Conservation (phyloP, 768 basidiomycete species). For the Calocera cornea region DNA sequence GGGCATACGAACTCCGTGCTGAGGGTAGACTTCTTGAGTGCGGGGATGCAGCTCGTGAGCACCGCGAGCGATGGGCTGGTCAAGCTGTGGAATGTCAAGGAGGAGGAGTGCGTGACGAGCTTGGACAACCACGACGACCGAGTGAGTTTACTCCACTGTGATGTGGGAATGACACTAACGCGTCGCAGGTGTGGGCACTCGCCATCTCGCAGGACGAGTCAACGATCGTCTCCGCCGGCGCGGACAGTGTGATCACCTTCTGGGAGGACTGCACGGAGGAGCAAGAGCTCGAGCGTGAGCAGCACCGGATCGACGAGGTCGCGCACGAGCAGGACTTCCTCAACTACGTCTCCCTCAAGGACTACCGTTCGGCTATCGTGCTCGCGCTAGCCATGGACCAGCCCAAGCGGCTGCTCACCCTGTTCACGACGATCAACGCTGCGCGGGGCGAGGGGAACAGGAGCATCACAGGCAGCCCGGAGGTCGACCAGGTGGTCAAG, state of each 20-base stretch:
- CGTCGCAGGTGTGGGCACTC: slow-evolving; percentile 85
- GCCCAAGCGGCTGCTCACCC: slow-evolving; percentile 66
- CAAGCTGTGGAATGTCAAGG: slow-evolving; percentile 85
- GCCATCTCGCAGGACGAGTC: slow-evolving; percentile 68
- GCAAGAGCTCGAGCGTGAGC: slow-evolving; percentile 59
- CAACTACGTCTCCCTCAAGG: slow-evolving; percentile 75
- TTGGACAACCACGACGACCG: slow-evolving; percentile 98
- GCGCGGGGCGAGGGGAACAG: slow-evolving; percentile 10
- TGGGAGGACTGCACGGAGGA: slow-evolving; percentile 93
- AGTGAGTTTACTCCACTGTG: slow-evolving; percentile 31
- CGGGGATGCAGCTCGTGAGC: slow-evolving; percentile 75
- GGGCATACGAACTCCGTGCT: slow-evolving; percentile 96
- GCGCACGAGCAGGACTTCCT: slow-evolving; percentile 89
- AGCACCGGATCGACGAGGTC: slow-evolving; percentile 56
- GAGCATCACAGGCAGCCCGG: slow-evolving; percentile 47
- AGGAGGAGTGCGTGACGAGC: slow-evolving; percentile 76
- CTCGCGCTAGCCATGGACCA: slow-evolving; percentile 88
- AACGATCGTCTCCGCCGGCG: slow-evolving; percentile 83
- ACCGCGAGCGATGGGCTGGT: slow-evolving; percentile 88
- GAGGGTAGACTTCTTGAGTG: slow-evolving; percentile 76
- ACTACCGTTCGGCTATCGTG: slow-evolving; percentile 82
- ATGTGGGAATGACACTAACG: neutral
- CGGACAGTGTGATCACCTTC: slow-evolving; percentile 90
- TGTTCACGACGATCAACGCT: slow-evolving; percentile 56
- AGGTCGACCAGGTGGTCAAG: slow-evolving; percentile 72